Conservation (phyloP, 805 yeast genomes). For the Candida palmyrensis region DNA sequence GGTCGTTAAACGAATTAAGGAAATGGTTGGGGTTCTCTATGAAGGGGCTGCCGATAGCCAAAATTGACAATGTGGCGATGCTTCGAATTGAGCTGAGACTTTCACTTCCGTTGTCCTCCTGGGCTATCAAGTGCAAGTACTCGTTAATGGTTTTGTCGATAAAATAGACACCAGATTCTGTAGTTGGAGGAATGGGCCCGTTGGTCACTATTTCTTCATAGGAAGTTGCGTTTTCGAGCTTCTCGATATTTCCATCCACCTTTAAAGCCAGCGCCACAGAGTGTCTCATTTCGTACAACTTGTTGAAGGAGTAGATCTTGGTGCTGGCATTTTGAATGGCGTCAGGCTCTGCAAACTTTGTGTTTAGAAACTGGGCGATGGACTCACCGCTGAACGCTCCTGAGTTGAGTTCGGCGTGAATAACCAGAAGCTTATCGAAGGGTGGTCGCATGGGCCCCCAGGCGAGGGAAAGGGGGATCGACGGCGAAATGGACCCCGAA, state of each 20-base stretch:
- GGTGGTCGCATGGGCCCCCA: no score
- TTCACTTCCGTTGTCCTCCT: conserved; percentile 5
- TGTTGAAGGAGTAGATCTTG: conserved; percentile 4
- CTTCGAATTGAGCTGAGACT: neutral
- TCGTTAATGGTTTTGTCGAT: conserved; percentile 7
- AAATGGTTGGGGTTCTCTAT: conserved; percentile 33
- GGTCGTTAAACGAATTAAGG: conserved; percentile 29
- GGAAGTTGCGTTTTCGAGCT: neutral
- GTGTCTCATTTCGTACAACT: conserved; percentile 1
- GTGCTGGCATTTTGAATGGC: neutral
- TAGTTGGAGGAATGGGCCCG: conserved; percentile 1
- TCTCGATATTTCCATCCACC: neutral
- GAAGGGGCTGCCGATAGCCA: conserved; percentile 11
- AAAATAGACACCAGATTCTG: neutral
- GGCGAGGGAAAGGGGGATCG: no score
- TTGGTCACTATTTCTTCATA: neutral
- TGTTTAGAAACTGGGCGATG: conserved; percentile 5
- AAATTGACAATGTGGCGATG: conserved; percentile 9
- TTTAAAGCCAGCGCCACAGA: neutral
- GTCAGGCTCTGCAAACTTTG: conserved; percentile 3
- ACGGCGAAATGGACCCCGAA: conserved; percentile 1
- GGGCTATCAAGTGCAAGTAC: conserved; percentile 6
- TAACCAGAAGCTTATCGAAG: conserved; percentile 3
- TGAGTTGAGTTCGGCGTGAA: conserved; percentile 6
- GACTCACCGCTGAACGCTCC: conserved; percentile 8